Evolutionary conservation across 1,284 basidiomycete species (phyloP).

Genomic region (Coniferiporia sulphurascens): DNA sequence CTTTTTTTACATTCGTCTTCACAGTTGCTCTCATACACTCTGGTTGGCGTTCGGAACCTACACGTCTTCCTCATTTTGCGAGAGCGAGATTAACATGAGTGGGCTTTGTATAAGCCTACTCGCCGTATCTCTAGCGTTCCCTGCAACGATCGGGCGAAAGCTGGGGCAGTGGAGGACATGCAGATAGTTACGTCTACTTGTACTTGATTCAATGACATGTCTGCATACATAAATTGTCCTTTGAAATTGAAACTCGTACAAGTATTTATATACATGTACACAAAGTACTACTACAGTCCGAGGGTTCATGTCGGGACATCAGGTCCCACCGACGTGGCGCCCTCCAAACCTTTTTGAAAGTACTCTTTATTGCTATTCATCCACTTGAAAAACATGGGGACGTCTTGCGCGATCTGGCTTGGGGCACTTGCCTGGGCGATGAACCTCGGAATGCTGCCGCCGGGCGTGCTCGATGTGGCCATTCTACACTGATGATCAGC

Average conservation of each 20-base stretch:
- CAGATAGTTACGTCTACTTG: too few relatives aligned
- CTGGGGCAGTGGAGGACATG: conserved; percentile 10
- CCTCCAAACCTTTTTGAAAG: conserved; percentile 10
- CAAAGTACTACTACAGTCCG: background rate
- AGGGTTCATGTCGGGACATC: background rate
- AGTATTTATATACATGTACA: too few relatives aligned
- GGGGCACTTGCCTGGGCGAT: conserved; percentile 55
- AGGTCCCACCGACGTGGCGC: background rate
- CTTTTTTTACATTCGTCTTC: background rate
- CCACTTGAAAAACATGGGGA: conserved; percentile 57
- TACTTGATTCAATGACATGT: background rate
- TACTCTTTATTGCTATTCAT: conserved; percentile 26
- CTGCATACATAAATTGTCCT: background rate
- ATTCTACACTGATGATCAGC: conserved; percentile 31
- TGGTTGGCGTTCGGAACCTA: conserved; percentile 65
- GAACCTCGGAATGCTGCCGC: conserved; percentile 62
- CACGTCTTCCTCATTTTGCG: conserved; percentile 86
- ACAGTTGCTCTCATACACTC: conserved; percentile 75
- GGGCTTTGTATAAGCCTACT: conserved; percentile 9
- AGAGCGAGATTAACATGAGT: conserved; percentile 54
- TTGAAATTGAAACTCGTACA: too few relatives aligned
- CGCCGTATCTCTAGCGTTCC: conserved; percentile 23
- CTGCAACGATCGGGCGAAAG: conserved; percentile 12
- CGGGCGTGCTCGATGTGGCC: conserved; percentile 72
- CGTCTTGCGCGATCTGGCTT: conserved; percentile 63